A percentile compares a stretch with the other conserved stretches of the same genome.
Evolutionary conservation across 768 basidiomycete genomes (phyloP).

Genomic region (Russula lepida): DNA sequence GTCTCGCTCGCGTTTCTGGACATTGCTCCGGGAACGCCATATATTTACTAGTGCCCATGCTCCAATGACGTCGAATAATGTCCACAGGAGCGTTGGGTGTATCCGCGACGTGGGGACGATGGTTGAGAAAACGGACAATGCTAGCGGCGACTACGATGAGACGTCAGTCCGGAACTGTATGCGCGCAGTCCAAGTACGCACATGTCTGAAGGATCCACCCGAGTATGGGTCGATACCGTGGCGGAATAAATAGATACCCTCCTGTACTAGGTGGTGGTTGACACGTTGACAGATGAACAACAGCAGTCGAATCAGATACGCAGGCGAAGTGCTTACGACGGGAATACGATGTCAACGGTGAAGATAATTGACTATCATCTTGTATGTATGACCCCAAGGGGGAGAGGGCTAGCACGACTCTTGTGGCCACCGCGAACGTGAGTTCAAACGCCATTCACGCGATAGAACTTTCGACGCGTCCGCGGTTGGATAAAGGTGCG

Average conservation of each 20-base stretch:
- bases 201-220: constrained; percentile 81
- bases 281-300: background rate
- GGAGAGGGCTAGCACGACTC: constrained; percentile 46
- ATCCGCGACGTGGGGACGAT: constrained; percentile 47
- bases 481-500: background rate
- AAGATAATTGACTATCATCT: constrained; percentile 69
- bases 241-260: constrained; percentile 76
- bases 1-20: constrained; percentile 43
- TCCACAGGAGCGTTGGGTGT: constrained; percentile 57
- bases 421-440: constrained; percentile 33
- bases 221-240: constrained; percentile 81
- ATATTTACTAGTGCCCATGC: constrained; percentile 62
- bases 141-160: constrained; percentile 61
- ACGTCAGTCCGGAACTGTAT: background rate
- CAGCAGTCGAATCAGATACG: background rate
- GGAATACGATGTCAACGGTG: constrained; percentile 71
- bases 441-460: constrained; percentile 12
- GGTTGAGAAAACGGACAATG: constrained; percentile 67
- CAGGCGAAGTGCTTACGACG: constrained; percentile 46
- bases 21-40: constrained; percentile 55
- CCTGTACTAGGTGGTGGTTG: constrained; percentile 53
- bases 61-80: constrained; percentile 52
- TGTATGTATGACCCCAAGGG: constrained; percentile 45
- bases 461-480: no score
- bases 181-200: constrained; percentile 32